Evolutionary conservation across 1,284 basidiomycete species (phyloP).

Genomic region (Hortiboletus rubellus): DNA sequence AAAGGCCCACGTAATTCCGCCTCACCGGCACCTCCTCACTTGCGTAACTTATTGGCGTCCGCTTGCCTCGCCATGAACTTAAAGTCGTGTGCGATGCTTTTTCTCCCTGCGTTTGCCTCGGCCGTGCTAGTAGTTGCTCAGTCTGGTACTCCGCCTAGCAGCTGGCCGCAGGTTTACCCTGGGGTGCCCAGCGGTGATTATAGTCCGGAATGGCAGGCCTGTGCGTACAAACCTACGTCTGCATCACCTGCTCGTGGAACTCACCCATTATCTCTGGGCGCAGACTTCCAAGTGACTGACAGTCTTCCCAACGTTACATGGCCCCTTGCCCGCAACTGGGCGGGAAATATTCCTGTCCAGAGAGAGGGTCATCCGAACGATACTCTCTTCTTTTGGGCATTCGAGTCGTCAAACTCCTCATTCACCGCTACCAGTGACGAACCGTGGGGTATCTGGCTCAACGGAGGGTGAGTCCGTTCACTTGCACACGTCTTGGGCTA

Average conservation of each 20-base stretch:
- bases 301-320: slow-evolving; percentile 66
- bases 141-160: slow-evolving; percentile 28
- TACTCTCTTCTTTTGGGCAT: slow-evolving; percentile 72
- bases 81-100: slow-evolving; percentile 11
- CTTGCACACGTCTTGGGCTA: background rate
- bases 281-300: slow-evolving; percentile 58
- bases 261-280: background rate
- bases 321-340: slow-evolving; percentile 54
- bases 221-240: slow-evolving; percentile 38
- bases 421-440: slow-evolving; percentile 47
- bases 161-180: slow-evolving; percentile 36
- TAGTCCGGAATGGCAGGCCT: slow-evolving; percentile 62
- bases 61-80: slow-evolving; percentile 21
- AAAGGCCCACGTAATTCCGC: slow-evolving; percentile 4
- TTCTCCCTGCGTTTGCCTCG: slow-evolving; percentile 2
- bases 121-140: slow-evolving; percentile 24
- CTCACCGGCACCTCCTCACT: background rate
- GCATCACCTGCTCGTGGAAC: background rate
- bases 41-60: background rate
- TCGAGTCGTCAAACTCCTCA: slow-evolving; percentile 61
- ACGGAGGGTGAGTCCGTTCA: slow-evolving; percentile 55
- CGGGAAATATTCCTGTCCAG: slow-evolving; percentile 67
- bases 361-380: slow-evolving; percentile 66
- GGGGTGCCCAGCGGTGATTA: slow-evolving; percentile 44
- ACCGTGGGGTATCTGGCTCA: slow-evolving; percentile 77